A percentile compares a stretch with the other conserved stretches of the same genome.
phyloP scores from a whole-genome alignment of 257 asterid species.

The Solanum pennellii region DNA sequence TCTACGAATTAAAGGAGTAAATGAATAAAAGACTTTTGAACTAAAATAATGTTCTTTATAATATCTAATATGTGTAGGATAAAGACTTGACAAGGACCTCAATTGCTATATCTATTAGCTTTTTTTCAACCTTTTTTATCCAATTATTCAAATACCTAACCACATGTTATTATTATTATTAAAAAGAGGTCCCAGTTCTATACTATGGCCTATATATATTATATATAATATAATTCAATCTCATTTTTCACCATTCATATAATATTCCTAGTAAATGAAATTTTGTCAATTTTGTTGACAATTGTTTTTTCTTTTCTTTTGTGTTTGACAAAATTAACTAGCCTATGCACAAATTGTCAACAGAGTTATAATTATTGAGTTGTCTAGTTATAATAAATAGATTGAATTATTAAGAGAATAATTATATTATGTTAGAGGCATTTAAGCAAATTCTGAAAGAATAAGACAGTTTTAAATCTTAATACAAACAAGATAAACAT shows the following conservation, averaged over 20 bases:
- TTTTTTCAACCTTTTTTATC: not conserved
- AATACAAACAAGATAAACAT: not conserved
- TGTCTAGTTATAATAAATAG: not conserved
- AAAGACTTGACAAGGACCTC: slow-evolving; percentile 23
- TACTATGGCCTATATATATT: not conserved
- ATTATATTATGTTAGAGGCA: not conserved
- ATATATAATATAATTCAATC: not conserved
- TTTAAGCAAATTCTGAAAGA: not conserved
- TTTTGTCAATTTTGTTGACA: not conserved
- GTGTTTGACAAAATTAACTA: not conserved
- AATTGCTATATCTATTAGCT: not conserved
- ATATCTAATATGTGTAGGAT: slow-evolving; percentile 1
- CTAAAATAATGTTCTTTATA: not conserved
- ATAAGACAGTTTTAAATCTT: not conserved
- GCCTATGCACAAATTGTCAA: not conserved
- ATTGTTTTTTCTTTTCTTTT: not conserved
- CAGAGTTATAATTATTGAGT: not conserved
- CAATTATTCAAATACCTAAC: slow-evolving; percentile 2
- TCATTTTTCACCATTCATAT: not conserved
- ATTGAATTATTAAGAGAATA: not conserved
- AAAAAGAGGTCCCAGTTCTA: not conserved
- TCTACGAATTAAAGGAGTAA: not conserved
- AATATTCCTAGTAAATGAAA: not conserved
- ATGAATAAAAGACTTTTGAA: not conserved
- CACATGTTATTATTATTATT: not conserved